Percentiles rank a stretch among this genome's conserved stretches.
Conservation (phyloP, 1,284 basidiomycete species). For the Ganoderma leucocontextum region DNA sequence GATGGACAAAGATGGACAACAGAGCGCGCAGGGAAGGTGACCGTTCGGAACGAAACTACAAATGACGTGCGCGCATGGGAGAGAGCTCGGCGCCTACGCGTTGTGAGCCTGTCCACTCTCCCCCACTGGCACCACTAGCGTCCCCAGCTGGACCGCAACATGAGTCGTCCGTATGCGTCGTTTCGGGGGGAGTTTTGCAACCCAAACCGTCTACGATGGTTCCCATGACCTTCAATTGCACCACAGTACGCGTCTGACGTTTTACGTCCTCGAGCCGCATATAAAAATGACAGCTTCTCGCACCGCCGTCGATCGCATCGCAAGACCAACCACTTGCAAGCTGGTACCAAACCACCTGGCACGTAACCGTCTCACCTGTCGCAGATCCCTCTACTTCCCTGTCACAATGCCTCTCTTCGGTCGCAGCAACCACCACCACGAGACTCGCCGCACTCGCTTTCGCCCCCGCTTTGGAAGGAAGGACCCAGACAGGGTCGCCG, state of each 20-base stretch:
- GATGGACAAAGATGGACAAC: not conserved
- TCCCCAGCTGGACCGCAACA: not conserved
- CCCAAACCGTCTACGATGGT: not conserved
- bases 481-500: slow-evolving; percentile 55
- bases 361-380: not conserved
- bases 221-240: slow-evolving; percentile 10
- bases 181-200: not conserved
- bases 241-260: slow-evolving; percentile 13
- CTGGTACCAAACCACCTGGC: not conserved
- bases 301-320: not conserved
- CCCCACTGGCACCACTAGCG: too few relatives aligned
- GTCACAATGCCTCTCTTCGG: slow-evolving; percentile 33
- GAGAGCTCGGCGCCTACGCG: not conserved
- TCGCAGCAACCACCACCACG: slow-evolving; percentile 9
- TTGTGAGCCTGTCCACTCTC: not conserved
- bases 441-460: slow-evolving; percentile 29
- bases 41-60: not conserved
- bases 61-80: too few relatives aligned
- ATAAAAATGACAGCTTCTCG: slow-evolving; percentile 2
- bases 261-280: slow-evolving; percentile 6
- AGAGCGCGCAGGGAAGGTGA: not conserved
- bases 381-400: slow-evolving; percentile 9
- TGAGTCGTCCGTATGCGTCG: not conserved
- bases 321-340: not conserved
- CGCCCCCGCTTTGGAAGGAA: slow-evolving; percentile 46